phyloP scores from a whole-genome alignment of 768 basidiomycete genomes.

The Lentinula raphanica region DNA sequence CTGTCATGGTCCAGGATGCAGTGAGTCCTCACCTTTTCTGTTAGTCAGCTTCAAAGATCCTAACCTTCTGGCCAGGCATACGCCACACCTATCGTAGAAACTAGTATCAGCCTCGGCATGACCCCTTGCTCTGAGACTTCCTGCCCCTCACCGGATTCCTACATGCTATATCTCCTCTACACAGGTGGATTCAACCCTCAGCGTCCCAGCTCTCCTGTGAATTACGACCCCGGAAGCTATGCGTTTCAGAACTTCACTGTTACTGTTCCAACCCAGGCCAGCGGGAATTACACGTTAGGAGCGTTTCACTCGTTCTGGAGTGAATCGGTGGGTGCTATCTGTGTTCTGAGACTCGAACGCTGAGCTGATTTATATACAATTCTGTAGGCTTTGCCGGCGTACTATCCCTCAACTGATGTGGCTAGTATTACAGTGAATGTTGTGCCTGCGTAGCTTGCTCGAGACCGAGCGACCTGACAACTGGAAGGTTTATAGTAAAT shows the following conservation, averaged over 20 bases:
- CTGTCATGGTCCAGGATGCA: background rate
- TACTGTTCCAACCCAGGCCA: background rate
- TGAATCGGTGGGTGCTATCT: background rate
- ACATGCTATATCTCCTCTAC: background rate
- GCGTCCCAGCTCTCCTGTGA: background rate
- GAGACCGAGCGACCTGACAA: too few relatives aligned
- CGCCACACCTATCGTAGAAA: background rate
- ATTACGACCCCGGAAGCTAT: background rate
- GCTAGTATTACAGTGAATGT: background rate
- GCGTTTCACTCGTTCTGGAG: background rate
- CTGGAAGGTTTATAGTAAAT: too few relatives aligned
- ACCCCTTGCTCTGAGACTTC: background rate
- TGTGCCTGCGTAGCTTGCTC: background rate
- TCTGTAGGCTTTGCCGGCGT: background rate
- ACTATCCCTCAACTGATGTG: background rate
- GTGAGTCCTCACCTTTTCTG: background rate
- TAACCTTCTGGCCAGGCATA: background rate
- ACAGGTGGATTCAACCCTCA: background rate
- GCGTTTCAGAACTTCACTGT: background rate
- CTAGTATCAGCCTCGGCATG: background rate
- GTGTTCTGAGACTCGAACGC: background rate
- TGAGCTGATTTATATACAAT: background rate
- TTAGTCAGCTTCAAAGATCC: background rate
- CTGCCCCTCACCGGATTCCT: background rate
- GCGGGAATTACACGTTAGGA: background rate